phyloP scores from a whole-genome alignment of 2,329 filamentous ascomycete genomes.

The Sporothrix dimorphospora region DNA sequence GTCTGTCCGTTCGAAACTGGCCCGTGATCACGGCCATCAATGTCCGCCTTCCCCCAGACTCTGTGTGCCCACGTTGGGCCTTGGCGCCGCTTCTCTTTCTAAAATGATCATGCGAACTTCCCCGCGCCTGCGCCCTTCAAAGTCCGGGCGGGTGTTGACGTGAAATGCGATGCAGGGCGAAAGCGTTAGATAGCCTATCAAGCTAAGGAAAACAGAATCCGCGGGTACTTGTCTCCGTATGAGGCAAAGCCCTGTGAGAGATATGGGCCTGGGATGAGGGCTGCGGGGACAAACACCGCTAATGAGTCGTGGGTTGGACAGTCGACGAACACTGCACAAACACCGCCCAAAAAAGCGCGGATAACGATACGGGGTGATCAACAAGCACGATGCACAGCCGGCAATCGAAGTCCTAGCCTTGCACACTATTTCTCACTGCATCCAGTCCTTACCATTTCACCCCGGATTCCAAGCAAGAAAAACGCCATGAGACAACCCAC shows the following conservation, averaged over 20 bases:
- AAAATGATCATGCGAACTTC: background rate
- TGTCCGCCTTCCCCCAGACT: conserved; percentile 8
- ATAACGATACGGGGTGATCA: background rate
- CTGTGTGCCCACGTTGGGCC: background rate
- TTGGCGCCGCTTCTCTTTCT: background rate
- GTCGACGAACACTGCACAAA: background rate
- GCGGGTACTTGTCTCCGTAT: background rate
- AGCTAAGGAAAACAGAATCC: conserved; percentile 4
- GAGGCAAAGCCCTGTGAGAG: background rate
- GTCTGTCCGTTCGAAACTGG: background rate
- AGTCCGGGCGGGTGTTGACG: background rate
- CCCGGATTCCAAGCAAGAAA: background rate
- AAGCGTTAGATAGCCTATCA: background rate
- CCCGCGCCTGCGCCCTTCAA: background rate
- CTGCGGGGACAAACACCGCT: conserved; percentile 2
- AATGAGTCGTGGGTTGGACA: conserved; percentile 9
- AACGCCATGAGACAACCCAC: background rate
- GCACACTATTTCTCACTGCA: background rate
- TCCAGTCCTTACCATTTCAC: background rate
- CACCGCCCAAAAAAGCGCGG: background rate
- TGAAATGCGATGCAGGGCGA: background rate
- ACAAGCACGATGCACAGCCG: background rate
- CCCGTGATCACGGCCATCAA: conserved; percentile 4
- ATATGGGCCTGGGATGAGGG: background rate
- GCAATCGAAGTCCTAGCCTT: conserved; percentile 23